Evolutionary conservation across 129 eudicot genomes (phyloP), one percentile per base, ranked within the genome.

Genomic region (Helianthus annuus): DNA sequence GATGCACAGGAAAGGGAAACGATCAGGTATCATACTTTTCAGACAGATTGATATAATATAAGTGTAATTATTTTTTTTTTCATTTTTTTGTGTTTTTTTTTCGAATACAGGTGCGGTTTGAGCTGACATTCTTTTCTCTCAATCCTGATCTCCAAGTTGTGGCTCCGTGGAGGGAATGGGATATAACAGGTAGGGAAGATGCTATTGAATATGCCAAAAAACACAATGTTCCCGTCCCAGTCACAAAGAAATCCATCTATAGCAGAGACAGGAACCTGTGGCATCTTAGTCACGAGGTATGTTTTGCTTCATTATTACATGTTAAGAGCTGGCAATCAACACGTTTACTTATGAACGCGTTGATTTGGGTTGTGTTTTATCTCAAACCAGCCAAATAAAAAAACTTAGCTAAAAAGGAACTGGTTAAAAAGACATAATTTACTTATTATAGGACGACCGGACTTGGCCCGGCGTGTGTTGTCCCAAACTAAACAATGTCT

Each of bases 101-200:
- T 13, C 12, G 2, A 9, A 17, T 79, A 60, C 80, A 94, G 97
- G 98, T 94, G 48, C 93, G 98, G 1, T 94, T 94, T 82, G 98
- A 94, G 91, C 96, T 94, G 66, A 94, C 96, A 3, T 93, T 93
- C 85, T 93, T 90, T 81, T 90, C 98, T 63, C 86, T 94, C 39
- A 94, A 94, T 75, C 98, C 98, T 19, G 97, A 88, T 62, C 97
- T 94, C 68, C 88, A 84, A 77, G 98, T 94, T 64, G 98, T 94
- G 78, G 98, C 98, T 70, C 98, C 98, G 45, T 94, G 98, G 98
- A 90, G 98, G 78, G 98, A 94, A 79, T 94, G 98, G 98, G 97
- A 94, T 22, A 94, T 94, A 72, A 85, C 80, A 27, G 98, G 98
- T 53, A 84, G 98, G 80, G 98, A 94, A 83, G 98, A 94, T 84